phyloP scores from a whole-genome alignment of 257 asterid species.

The Solanum arcanum region DNA sequence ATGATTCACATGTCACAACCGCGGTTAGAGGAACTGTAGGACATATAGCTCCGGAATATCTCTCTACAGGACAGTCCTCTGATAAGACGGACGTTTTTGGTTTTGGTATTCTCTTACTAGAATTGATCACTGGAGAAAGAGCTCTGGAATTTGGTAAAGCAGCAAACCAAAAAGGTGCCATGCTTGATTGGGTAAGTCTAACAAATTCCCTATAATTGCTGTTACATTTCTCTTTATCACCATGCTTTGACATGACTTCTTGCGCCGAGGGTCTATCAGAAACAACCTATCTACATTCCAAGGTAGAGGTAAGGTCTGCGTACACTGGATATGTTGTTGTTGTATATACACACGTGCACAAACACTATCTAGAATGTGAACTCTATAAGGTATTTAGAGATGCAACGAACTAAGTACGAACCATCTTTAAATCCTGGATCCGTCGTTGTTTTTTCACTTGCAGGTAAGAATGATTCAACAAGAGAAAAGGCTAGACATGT shows the following conservation, averaged over 20 bases:
- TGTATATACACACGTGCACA: not conserved
- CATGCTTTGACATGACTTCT: not conserved
- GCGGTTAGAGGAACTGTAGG: conserved; percentile 98
- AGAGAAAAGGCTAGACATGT: conserved; percentile 74
- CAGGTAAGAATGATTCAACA: conserved; percentile 81
- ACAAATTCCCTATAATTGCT: not conserved
- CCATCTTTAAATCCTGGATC: not conserved
- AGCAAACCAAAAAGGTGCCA: conserved; percentile 81
- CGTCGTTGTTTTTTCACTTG: not conserved
- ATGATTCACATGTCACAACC: conserved; percentile 83
- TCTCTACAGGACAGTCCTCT: conserved; percentile 94
- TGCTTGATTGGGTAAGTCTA: conserved; percentile 89
- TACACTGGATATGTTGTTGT: not conserved
- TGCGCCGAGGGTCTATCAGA: not conserved
- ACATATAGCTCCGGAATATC: conserved; percentile 89
- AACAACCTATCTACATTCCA: not conserved
- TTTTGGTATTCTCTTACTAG: conserved; percentile 81
- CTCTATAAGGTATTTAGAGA: not conserved
- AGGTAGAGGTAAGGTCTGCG: not conserved
- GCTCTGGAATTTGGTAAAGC: conserved; percentile 90
- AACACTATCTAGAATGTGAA: not conserved
- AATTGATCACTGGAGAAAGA: conserved; percentile 80
- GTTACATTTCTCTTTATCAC: not conserved
- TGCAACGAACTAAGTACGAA: not conserved
- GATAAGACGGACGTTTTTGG: conserved; percentile 96